Evolutionary conservation across 1,284 basidiomycete genomes (phyloP), one percentile per base, ranked within the genome.

Genomic region (Boletus smithii): DNA sequence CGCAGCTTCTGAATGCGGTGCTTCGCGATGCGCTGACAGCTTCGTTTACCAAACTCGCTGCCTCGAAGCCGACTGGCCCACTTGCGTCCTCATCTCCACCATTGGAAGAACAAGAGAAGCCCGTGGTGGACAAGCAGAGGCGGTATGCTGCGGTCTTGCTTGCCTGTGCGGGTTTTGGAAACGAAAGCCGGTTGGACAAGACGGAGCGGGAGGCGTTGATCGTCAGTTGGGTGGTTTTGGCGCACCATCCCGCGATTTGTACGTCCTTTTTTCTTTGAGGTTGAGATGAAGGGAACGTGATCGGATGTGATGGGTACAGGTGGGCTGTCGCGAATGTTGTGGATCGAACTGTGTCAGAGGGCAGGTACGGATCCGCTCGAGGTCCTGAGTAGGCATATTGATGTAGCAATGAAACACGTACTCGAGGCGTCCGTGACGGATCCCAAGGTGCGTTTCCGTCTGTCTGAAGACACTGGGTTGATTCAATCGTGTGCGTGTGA

Each of bases 311-410:
- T 20, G 16, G 0, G 10, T 33, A 26, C 41, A 83, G 82, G 74
- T 51, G 74, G 71, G 16, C 69, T 73, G 10, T 75, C 80, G 8
- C 75, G 80, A 18, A 80, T 82, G 48, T 76, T 83, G 1, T 97
- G 93, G 92, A 87, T 95, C 52, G 89, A 92, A 44, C 56, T 91
- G 5, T 87, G 86, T 44, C 85, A 91, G 57, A 76, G 75, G 46
- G 82, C 84, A 0, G 66, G 73, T 3, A 61, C 79, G 5, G 88
- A 93, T 63, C 91, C 92, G 1, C 76, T 79, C 29, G 72, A 76
- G 10, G 62, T 90, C 3, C 74, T 88, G 13, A 69, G 67, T 10
- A 69, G 64, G 16, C 70, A 80, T 42, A 43, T 81, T 2, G 74
- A 83, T 44, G 65, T 63, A 11, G 62, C 89, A 7, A 55, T 88